Evolutionary conservation across 495 filamentous ascomycete species (phyloP), one percentile per base, ranked within the genome.

Genomic region (Hypoxylon trugodes): DNA sequence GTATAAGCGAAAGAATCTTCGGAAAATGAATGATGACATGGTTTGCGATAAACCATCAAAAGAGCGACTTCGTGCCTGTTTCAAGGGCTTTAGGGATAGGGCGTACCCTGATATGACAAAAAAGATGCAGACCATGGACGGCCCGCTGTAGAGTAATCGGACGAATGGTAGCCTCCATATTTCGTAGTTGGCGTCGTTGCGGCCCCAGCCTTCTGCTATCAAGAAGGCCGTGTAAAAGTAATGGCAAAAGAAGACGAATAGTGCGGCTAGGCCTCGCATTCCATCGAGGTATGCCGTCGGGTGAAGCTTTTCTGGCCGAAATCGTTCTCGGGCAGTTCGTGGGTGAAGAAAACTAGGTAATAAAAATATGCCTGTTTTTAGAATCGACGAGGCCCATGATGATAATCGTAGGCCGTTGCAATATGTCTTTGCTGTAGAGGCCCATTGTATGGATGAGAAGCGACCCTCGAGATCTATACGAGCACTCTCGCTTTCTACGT

Each of bases 101-200:
- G 89, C 88, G 64, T 88, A 89, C 60, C 89, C 89, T 3, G 87
- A 90, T 41, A 92, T 84, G 48, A 91, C 86, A 73, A 90, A 91
- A 77, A 92, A 92, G 47, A 90, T 83, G 70, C 83, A 83, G 22
- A 91, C 89, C 85, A 89, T 89, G 19, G 89, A 85, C 43, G 86
- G 85, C 15, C 87, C 89, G 18, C 84, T 86, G 67, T 86, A 86
- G 7, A 90, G 66, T 30, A 92, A 78, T 46, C 89, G 81, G 6
- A 91, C 16, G 59, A 92, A 81, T 7, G 89, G 89, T 2, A 91
- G 74, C 65, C 88, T 83, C 50, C 87, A 79, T 41, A 86, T 51
- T 45, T 78, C 71, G 49, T 72, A 72, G 58, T 78, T 71, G 32
- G 59, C 57, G 9, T 62, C 48, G 13, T 42, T 45, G 43, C 54